Evolutionary conservation across 2,329 filamentous ascomycete genomes (phyloP).

Genomic region (Colletotrichum sp.): DNA sequence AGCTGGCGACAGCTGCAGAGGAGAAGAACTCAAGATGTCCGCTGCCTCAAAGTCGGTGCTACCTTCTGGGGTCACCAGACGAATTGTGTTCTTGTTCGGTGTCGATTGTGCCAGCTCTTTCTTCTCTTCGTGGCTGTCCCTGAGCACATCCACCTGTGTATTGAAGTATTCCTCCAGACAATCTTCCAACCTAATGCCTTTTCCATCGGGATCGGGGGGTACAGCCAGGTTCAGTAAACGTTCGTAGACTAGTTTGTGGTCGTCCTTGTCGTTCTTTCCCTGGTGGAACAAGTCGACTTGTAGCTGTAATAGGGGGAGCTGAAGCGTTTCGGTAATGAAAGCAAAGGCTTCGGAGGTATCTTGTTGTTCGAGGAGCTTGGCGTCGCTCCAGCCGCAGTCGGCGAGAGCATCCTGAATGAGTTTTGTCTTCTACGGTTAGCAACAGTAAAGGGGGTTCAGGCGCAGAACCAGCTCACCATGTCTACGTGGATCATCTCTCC

Average conservation of each 20-base stretch:
- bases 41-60: slow-evolving; percentile 27
- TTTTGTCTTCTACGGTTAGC: slow-evolving; percentile 65
- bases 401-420: slow-evolving; percentile 82
- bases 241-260: slow-evolving; percentile 95
- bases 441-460: background rate
- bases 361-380: slow-evolving; percentile 79
- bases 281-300: slow-evolving; percentile 96
- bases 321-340: slow-evolving; percentile 89
- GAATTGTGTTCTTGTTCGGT: slow-evolving; percentile 34
- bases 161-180: slow-evolving; percentile 97
- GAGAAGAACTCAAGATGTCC: slow-evolving; percentile 37
- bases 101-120: slow-evolving; percentile 36
- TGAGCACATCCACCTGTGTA: slow-evolving; percentile 85
- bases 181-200: slow-evolving; percentile 81
- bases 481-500: slow-evolving; percentile 87
- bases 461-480: slow-evolving; percentile 63
- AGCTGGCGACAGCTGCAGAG: slow-evolving; percentile 31
- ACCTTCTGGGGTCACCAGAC: slow-evolving; percentile 37
- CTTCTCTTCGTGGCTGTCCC: slow-evolving; percentile 68
- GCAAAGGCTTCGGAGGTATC: slow-evolving; percentile 96
- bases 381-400: slow-evolving; percentile 88
- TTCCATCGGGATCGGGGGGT: slow-evolving; percentile 74
- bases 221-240: slow-evolving; percentile 89
- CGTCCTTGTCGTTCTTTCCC: slow-evolving; percentile 82
- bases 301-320: slow-evolving; percentile 84